Evolutionary conservation across 768 basidiomycete genomes (phyloP).

Genomic region (Flagelloscypha sp.): DNA sequence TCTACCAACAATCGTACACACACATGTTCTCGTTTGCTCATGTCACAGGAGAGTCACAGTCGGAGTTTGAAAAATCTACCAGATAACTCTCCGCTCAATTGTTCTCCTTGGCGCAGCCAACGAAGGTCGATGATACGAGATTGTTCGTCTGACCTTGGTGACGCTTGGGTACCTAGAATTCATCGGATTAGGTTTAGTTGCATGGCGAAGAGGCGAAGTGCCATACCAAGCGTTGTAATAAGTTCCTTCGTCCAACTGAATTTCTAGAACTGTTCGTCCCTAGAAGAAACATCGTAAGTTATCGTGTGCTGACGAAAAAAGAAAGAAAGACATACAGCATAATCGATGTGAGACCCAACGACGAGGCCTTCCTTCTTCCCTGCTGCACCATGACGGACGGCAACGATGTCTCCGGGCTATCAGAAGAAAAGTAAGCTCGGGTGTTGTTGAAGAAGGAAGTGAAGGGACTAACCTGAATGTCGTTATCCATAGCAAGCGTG

Average conservation of each 20-base stretch:
- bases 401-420: slow-evolving; percentile 76
- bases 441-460: slow-evolving; percentile 1
- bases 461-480: too few species aligned
- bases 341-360: slow-evolving; percentile 66
- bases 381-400: slow-evolving; percentile 54
- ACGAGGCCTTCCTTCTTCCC: slow-evolving; percentile 76
- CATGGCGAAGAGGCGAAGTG: slow-evolving; percentile 1
- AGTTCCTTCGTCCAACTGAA: slow-evolving; percentile 65
- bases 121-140: slow-evolving; percentile 54
- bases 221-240: slow-evolving; percentile 61
- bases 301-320: background rate
- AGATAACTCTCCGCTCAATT: too few species aligned
- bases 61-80: too few species aligned
- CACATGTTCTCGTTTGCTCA: too few species aligned
- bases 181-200: background rate
- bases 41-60: too few species aligned
- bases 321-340: slow-evolving; percentile 38
- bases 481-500: too few species aligned
- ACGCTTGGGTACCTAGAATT: slow-evolving; percentile 62
- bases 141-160: slow-evolving; percentile 67
- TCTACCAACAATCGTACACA: too few species aligned
- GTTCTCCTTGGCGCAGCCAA: too few species aligned
- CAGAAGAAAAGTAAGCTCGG: slow-evolving; percentile 2
- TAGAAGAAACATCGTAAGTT: slow-evolving; percentile 19
- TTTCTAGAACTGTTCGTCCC: slow-evolving; percentile 79